A percentile compares a stretch with the other conserved stretches of the same genome.
Conservation (phyloP, 1,284 basidiomycete species). For the Sphagnurus paluster region DNA sequence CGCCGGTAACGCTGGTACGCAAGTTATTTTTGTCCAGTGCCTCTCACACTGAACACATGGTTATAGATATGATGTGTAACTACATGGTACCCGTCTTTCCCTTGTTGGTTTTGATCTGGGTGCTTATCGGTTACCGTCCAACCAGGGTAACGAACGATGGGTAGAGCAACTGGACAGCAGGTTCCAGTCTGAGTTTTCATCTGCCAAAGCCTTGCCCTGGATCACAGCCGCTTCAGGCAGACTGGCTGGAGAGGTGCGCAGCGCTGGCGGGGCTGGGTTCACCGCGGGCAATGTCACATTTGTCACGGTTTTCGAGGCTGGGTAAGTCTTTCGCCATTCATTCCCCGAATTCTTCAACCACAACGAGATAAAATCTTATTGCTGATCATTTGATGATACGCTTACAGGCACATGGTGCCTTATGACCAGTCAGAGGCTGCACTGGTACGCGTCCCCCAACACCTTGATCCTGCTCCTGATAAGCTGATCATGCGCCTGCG, state of each 20-base stretch:
- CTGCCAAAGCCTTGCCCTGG: constrained; percentile 56
- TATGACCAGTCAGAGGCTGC: constrained; percentile 82
- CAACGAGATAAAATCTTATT: too few species aligned
- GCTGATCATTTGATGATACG: neutral
- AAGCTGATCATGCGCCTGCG: neutral
- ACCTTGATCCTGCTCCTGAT: neutral
- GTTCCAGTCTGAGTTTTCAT: constrained; percentile 63
- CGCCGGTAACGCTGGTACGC: constrained; percentile 70
- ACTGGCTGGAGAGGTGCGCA: constrained; percentile 57
- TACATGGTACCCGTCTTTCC: constrained; percentile 49
- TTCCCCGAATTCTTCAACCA: too few species aligned
- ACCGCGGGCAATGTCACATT: constrained; percentile 78
- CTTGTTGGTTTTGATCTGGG: too few species aligned
- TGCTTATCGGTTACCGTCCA: neutral
- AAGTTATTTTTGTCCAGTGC: constrained; percentile 28
- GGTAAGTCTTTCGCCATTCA: constrained; percentile 45
- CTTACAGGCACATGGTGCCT: constrained; percentile 77
- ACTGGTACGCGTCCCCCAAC: constrained; percentile 44
- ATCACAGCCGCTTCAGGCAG: constrained; percentile 45
- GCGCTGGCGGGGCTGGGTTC: constrained; percentile 58
- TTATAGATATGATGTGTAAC: constrained; percentile 79
- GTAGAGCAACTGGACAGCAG: constrained; percentile 58
- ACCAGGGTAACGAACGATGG: constrained; percentile 74
- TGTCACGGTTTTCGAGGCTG: constrained; percentile 71
- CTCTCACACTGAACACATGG: neutral